phyloP scores from a whole-genome alignment of 139 green algal genomes.

The Raphidocelis subcapitata region DNA sequence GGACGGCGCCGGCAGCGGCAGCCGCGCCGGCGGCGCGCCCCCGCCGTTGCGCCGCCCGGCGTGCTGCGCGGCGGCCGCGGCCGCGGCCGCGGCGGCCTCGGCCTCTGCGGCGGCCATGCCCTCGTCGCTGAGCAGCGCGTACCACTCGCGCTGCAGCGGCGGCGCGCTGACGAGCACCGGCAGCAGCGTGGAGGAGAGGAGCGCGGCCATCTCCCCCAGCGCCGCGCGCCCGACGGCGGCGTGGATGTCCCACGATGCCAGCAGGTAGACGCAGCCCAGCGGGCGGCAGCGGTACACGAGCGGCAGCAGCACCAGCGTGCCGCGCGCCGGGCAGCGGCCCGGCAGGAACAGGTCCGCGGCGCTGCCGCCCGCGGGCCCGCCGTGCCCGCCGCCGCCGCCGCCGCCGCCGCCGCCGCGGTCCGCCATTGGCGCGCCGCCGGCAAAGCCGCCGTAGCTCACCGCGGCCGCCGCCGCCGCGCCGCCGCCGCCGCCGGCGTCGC shows the following conservation, averaged over 20 bases:
- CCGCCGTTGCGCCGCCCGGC: too few relatives aligned
- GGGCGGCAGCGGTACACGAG: constrained; percentile 35
- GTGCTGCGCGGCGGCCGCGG: not conserved
- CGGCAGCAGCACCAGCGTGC: constrained; percentile 48
- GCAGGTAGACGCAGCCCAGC: constrained; percentile 46
- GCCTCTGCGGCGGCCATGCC: too few relatives aligned
- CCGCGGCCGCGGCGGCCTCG: not conserved
- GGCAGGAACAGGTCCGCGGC: constrained; percentile 26
- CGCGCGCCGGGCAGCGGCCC: constrained; percentile 11
- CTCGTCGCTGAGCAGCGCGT: not conserved
- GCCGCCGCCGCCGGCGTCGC: too few relatives aligned
- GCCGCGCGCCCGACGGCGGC: constrained; percentile 20
- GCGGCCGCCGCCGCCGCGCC: too few relatives aligned
- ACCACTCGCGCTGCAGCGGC: constrained; percentile 28
- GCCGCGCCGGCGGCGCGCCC: too few relatives aligned
- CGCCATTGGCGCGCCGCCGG: too few relatives aligned
- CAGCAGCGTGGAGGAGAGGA: constrained; percentile 30
- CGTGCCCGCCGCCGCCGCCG: not conserved
- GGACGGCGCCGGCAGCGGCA: too few relatives aligned
- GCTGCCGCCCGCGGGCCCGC: not conserved
- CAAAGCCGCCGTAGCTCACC: not conserved
- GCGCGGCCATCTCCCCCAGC: constrained; percentile 27
- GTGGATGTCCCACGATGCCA: constrained; percentile 38
- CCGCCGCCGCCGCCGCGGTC: not conserved
- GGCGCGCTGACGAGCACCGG: constrained; percentile 25